phyloP scores from a whole-genome alignment of 2,329 filamentous ascomycete species.

The Diaporthe sp. region DNA sequence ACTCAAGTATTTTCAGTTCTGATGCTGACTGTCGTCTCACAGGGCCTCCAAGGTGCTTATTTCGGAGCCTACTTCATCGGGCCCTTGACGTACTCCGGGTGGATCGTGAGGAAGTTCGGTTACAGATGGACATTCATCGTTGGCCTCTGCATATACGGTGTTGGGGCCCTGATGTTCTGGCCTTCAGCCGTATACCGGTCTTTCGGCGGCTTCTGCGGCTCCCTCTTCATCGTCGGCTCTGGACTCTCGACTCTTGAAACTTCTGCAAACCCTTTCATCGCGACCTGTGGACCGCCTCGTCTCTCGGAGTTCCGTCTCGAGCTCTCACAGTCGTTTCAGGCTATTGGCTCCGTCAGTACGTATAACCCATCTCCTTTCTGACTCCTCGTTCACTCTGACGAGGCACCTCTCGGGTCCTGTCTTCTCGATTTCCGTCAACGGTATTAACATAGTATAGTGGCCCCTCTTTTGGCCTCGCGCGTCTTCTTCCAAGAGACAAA shows the following conservation, averaged over 20 bases:
- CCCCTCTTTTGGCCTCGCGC: constrained; percentile 77
- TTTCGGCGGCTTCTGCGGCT: constrained; percentile 79
- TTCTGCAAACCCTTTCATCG: constrained; percentile 79
- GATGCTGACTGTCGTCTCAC: background rate
- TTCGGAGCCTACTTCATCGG: constrained; percentile 70
- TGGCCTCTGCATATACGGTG: constrained; percentile 73
- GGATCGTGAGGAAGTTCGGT: constrained; percentile 72
- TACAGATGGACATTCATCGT: constrained; percentile 74
- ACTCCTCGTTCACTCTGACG: background rate
- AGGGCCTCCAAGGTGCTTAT: constrained; percentile 46
- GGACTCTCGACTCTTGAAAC: constrained; percentile 81
- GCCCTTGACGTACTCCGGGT: constrained; percentile 73
- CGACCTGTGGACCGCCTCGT: constrained; percentile 67
- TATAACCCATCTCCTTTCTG: background rate
- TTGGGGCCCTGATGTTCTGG: constrained; percentile 65
- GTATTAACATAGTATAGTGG: constrained; percentile 52
- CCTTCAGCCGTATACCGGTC: constrained; percentile 70
- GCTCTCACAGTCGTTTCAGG: constrained; percentile 80
- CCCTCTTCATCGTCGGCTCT: constrained; percentile 78
- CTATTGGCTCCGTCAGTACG: constrained; percentile 72
- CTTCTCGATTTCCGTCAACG: background rate
- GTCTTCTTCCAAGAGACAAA: constrained; percentile 76
- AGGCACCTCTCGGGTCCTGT: background rate
- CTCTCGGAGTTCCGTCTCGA: constrained; percentile 81
- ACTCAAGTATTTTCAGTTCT: background rate